These are phyloP conservation scores for Amesomyces nigricolor DNA, from an alignment of 2,329 filamentous ascomycete species.

Conservation along the genomic window DNA sequence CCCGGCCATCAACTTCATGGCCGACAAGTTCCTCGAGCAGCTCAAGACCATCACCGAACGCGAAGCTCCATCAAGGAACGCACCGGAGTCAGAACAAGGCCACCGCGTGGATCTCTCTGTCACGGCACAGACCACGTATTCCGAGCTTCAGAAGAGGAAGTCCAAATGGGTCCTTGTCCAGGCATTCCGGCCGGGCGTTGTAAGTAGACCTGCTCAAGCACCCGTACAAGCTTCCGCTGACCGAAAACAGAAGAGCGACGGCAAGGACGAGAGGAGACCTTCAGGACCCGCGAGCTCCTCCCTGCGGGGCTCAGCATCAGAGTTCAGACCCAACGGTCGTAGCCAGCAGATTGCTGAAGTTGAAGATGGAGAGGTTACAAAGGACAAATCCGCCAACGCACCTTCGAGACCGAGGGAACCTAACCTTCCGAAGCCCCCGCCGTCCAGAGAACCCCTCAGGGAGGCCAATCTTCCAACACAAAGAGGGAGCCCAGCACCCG, in stretches of 20 bases:
- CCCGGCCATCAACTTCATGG: conserved; percentile 87
- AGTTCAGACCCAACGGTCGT: conserved; percentile 51
- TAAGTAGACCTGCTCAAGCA: conserved; percentile 35
- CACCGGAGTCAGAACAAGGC: conserved; percentile 42
- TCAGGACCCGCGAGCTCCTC: conserved; percentile 31
- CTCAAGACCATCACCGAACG: conserved; percentile 61
- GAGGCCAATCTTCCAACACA: conserved; percentile 16
- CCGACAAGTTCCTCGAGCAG: conserved; percentile 57
- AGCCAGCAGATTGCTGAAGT: conserved; percentile 43
- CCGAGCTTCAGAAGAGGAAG: conserved; percentile 61
- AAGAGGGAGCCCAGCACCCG: conserved; percentile 12
- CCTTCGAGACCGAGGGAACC: conserved; percentile 22
- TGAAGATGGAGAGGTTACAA: conserved; percentile 65
- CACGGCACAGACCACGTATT: conserved; percentile 65
- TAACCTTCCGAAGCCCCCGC: conserved; percentile 13
- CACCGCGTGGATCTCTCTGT: conserved; percentile 69
- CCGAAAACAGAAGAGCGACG: conserved; percentile 37
- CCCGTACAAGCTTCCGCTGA: conserved; percentile 27
- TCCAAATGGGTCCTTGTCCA: conserved; percentile 69
- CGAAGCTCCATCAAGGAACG: conserved; percentile 47
- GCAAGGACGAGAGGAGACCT: conserved; percentile 34
- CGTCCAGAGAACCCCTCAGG: conserved; percentile 25
- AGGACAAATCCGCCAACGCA: conserved; percentile 45
- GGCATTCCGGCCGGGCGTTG: conserved; percentile 61
- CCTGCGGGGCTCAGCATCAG: conserved; percentile 54